These are phyloP conservation scores for Cutaneotrichosporon curvatum DNA, from an alignment of 1,284 basidiomycete species.

Conservation along the genomic window DNA sequence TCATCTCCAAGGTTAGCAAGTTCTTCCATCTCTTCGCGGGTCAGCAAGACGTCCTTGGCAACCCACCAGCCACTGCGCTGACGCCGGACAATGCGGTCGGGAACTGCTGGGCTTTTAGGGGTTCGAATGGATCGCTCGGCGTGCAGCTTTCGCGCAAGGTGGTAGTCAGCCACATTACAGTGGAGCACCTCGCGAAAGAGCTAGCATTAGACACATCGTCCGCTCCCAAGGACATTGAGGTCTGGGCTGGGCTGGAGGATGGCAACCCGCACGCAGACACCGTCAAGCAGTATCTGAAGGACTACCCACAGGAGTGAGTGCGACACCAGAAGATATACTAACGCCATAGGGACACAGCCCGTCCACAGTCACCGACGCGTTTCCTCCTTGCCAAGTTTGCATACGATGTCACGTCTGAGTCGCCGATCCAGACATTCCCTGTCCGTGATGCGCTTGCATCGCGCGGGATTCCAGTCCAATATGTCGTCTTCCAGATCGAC, in stretches of 20 bases:
- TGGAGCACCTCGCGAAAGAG: conserved; percentile 79
- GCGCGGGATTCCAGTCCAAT: conserved; percentile 67
- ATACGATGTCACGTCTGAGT: conserved; percentile 64
- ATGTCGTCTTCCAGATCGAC: conserved; percentile 68
- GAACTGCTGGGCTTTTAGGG: conserved; percentile 87
- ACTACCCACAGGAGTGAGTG: not conserved
- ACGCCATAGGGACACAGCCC: not conserved
- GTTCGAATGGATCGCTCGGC: conserved; percentile 68
- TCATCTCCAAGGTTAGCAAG: conserved; percentile 39
- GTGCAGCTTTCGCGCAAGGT: conserved; percentile 66
- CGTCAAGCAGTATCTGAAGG: not conserved
- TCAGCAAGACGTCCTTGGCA: conserved; percentile 56
- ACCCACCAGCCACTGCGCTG: conserved; percentile 73
- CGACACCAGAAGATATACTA: too few relatives aligned
- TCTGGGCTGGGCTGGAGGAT: conserved; percentile 20
- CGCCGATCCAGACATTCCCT: conserved; percentile 79
- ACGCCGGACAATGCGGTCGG: conserved; percentile 58
- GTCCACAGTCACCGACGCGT: conserved; percentile 6
- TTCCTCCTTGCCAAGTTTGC: conserved; percentile 68
- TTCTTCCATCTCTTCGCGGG: conserved; percentile 23
- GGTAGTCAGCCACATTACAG: conserved; percentile 66
- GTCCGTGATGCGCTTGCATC: conserved; percentile 60
- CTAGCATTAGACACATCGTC: conserved; percentile 68
- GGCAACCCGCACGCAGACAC: not conserved
- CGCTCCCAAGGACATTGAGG: conserved; percentile 76